These are phyloP conservation scores for Pseudogymnoascus sp. DNA, from an alignment of 2,329 filamentous ascomycete genomes.

Conservation along the genomic window DNA sequence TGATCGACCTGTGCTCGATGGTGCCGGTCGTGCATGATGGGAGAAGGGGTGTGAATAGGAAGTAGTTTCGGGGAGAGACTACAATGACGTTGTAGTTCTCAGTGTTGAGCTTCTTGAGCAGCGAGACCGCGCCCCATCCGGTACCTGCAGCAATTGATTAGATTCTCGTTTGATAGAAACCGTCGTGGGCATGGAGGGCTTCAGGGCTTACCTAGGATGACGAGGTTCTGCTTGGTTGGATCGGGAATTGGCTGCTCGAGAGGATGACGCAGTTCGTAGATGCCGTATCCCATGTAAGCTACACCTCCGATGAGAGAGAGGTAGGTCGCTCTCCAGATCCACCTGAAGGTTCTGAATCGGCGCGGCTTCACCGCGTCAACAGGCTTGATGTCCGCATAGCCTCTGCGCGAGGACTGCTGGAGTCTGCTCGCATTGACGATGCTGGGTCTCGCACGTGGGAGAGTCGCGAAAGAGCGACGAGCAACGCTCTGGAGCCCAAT, in stretches of 20 bases:
- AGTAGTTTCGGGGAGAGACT: slow-evolving; percentile 97
- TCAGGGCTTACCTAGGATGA: slow-evolving; percentile 68
- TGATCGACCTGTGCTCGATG: slow-evolving; percentile 98
- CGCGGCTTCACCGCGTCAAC: slow-evolving; percentile 32
- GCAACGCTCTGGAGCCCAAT: slow-evolving; percentile 22
- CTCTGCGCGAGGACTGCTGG: slow-evolving; percentile 35
- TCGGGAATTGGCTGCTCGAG: slow-evolving; percentile 70
- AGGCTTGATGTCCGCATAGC: slow-evolving; percentile 29
- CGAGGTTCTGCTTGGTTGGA: slow-evolving; percentile 90
- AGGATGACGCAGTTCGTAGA: slow-evolving; percentile 77
- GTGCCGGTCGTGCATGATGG: slow-evolving; percentile 96
- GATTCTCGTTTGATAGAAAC: slow-evolving; percentile 9
- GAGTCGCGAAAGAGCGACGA: slow-evolving; percentile 22
- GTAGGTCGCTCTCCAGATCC: slow-evolving; percentile 77
- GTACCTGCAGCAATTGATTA: slow-evolving; percentile 53
- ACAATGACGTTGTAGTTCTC: slow-evolving; percentile 99
- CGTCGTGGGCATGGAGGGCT: background rate
- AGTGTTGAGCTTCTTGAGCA: slow-evolving; percentile 97
- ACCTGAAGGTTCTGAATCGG: slow-evolving; percentile 61
- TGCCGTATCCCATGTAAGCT: slow-evolving; percentile 67
- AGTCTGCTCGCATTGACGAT: slow-evolving; percentile 21
- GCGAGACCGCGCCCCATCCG: slow-evolving; percentile 91
- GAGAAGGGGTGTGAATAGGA: slow-evolving; percentile 95
- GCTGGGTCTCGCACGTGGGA: slow-evolving; percentile 22
- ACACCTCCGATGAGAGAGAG: slow-evolving; percentile 61